Evolutionary conservation across 164 flowering plant species (phyloP), one percentile per base, ranked within the genome.

Genomic region (Vitis rotundifolia): DNA sequence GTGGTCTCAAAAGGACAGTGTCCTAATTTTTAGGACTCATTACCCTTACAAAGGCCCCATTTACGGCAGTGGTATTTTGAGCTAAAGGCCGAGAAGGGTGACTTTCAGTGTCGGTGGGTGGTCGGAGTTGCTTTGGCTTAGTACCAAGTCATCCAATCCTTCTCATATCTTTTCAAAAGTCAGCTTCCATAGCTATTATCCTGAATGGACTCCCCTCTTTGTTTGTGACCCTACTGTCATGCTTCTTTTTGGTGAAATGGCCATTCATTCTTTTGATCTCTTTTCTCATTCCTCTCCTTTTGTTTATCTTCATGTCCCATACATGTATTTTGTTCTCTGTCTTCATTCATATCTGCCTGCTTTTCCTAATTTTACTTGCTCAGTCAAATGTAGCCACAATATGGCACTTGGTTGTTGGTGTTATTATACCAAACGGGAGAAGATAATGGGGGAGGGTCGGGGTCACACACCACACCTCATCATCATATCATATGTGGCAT

Each of bases 101-200:
- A 62, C 66, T 66, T 74, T 71, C 69, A 53, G 18, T 80, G 81
- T 80, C 80, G 77, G 77, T 80, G 66, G 73, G 66, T 75, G 75
- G 79, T 75, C 71, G 75, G 74, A 10, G 26, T 3, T 53, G n/a
- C 56, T 64, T 69, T 70, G 73, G 67, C 71, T 54, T 58, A 48
- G 13, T 31, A 14, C 52, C 26, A 49, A n/a, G 26, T 13, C 19
- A 28, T 48, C 15, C 47, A 9, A 9, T 16, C 48, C 29, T 18
- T 66, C 62, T 28, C 60, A 7, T 59, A 31, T 53, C 64, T 55
- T 70, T 75, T 75, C 73, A 70, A 48, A 68, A 63, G 68, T 74
- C 68, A 49, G 52, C 44, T 37, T 37, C 64, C 29, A 29, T 62
- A 49, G 63, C 64, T 51, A 64, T 63, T 51, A 10, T 66, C 59